Evolutionary conservation across 78 protist genomes (phyloP).

Genomic region (Guillardia theta): DNA sequence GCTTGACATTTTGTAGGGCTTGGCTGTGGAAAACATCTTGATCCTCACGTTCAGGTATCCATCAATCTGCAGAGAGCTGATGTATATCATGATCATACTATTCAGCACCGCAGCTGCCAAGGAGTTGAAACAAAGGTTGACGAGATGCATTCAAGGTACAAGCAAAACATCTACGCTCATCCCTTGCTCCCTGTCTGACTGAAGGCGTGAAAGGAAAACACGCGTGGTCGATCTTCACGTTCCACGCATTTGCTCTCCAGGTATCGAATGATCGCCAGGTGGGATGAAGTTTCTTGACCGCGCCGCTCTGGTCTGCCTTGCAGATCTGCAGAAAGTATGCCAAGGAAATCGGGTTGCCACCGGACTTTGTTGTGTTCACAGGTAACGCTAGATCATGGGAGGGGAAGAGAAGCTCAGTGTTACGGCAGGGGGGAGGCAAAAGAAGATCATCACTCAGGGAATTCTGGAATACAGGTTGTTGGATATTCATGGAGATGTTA

Average conservation of each 20-base stretch:
- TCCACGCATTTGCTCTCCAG: neutral
- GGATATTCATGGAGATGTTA: too few species aligned
- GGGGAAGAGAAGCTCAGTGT: too few species aligned
- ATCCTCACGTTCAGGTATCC: neutral
- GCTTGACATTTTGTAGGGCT: neutral
- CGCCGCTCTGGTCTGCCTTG: too few species aligned
- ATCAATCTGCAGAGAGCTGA: neutral
- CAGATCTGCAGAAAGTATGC: neutral
- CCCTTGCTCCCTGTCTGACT: too few species aligned
- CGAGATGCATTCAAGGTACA: neutral
- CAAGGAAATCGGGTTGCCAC: neutral
- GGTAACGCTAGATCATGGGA: too few species aligned
- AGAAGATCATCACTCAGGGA: neutral
- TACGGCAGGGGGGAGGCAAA: neutral
- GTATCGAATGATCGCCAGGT: too few species aligned
- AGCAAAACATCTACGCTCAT: too few species aligned
- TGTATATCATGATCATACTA: neutral
- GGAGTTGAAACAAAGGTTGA: neutral
- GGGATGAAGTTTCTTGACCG: too few species aligned
- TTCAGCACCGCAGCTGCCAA: neutral
- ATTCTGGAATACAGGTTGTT: too few species aligned
- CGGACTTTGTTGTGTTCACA: neutral
- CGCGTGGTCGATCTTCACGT: neutral
- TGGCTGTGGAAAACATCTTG: neutral
- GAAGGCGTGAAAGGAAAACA: neutral